phyloP scores from a whole-genome alignment of 805 yeast genomes.

The Saccharomycopsis lassenensis region DNA sequence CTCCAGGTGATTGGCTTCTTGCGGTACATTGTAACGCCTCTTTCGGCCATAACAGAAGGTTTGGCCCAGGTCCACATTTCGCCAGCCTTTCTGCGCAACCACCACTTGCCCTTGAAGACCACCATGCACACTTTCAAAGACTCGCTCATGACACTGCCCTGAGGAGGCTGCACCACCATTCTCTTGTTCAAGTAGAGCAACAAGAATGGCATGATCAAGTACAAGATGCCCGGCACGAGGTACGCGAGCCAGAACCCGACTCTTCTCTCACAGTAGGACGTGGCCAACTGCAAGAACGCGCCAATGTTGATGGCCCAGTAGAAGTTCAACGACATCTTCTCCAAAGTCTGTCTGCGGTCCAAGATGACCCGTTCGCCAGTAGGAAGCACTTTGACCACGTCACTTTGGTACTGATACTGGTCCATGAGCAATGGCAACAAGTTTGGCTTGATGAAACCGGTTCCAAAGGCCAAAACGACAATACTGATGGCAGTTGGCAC shows the following conservation, averaged over 20 bases:
- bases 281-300: constrained; percentile 41
- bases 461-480: constrained; percentile 26
- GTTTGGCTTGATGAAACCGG: constrained; percentile 46
- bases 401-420: constrained; percentile 52
- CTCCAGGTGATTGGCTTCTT: constrained; percentile 30
- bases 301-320: constrained; percentile 49
- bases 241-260: constrained; percentile 47
- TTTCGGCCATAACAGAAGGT: constrained; percentile 32
- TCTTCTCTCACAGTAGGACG: constrained; percentile 39
- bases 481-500: constrained; percentile 28
- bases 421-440: constrained; percentile 29
- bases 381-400: constrained; percentile 40
- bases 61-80: constrained; percentile 40
- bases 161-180: constrained; percentile 23
- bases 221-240: constrained; percentile 40
- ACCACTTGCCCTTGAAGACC: constrained; percentile 32
- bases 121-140: constrained; percentile 31
- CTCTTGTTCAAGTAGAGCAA: constrained; percentile 26
- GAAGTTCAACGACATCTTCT: constrained; percentile 32
- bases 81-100: constrained; percentile 30
- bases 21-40: constrained; percentile 29
- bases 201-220: constrained; percentile 39
- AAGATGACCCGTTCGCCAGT: constrained; percentile 11
- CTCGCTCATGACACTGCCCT: constrained; percentile 38
- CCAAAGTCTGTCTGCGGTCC: constrained; percentile 18